A percentile compares a stretch with the other conserved stretches of the same genome.
Evolutionary conservation across 2,329 filamentous ascomycete species (phyloP).

Genomic region (Monosporascus ibericus): DNA sequence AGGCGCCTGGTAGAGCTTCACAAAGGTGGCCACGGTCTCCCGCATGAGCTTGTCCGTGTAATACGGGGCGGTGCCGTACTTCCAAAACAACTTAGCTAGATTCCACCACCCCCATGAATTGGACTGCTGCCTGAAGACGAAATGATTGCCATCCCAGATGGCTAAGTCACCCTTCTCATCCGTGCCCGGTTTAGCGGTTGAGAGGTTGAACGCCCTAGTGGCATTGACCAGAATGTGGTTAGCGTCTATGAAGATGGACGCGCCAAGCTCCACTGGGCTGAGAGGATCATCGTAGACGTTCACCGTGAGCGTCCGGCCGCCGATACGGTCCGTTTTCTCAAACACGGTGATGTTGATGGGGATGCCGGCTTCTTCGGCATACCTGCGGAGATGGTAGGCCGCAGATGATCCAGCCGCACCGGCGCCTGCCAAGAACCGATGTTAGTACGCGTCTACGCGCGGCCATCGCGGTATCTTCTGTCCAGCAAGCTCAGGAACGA

Average conservation of each 20-base stretch:
- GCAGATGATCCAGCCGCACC: constrained; percentile 83
- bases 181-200: constrained; percentile 38
- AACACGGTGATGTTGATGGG: constrained; percentile 79
- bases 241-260: constrained; percentile 81
- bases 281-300: constrained; percentile 62
- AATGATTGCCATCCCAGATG: constrained; percentile 75
- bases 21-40: constrained; percentile 62
- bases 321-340: constrained; percentile 70
- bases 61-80: constrained; percentile 75
- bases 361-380: constrained; percentile 54
- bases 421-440: constrained; percentile 55
- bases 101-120: constrained; percentile 70
- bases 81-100: constrained; percentile 71
- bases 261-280: constrained; percentile 77
- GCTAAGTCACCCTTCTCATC: constrained; percentile 56
- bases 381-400: constrained; percentile 74
- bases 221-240: constrained; percentile 80
- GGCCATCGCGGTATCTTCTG: not conserved
- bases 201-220: constrained; percentile 64
- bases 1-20: constrained; percentile 73
- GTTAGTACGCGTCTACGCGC: not conserved
- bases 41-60: constrained; percentile 68
- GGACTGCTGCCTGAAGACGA: constrained; percentile 62
- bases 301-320: constrained; percentile 82
- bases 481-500: no score